Evolutionary conservation across 176 grass and related monocot genomes (phyloP), one percentile per base, ranked within the genome.

Genomic region (Oryza glumipatula): DNA sequence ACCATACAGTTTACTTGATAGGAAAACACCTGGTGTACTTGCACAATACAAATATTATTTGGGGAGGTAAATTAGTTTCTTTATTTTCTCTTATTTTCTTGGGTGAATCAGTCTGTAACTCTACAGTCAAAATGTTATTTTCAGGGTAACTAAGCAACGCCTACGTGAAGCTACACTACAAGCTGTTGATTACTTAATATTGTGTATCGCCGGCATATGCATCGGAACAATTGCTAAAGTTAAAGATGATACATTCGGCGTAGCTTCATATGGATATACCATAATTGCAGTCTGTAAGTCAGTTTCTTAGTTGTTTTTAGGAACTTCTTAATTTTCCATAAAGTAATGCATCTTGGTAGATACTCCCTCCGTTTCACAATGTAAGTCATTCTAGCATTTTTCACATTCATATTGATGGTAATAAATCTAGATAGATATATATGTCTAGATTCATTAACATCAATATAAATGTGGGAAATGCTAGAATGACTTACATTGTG

Each of bases 241-340:
- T 61, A 80, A 72, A 15, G 92, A 94, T 86, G 88, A 91, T 84
- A 82, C 83, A 78, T 83, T 94, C 21, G 89, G 92, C 68, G 76
- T 22, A 64, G 80, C 76, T 86, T 88, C 89, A 87, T 94, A 94
- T 82, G 89, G 74, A 28, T 94, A 94, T 79, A 86, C 92, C 43
- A 86, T 91, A 70, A 89, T 94, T 88, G 83, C 92, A 81, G 89
- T 94, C 70, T 94, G 92, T 94, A 91, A 94, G 92, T 94, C 56
- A 80, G 47, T 33, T 19, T 52, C 61, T 79, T n/a, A 70, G 3
- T n/a, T 24, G 21, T 79, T 74, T 90, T n/a, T 78, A 23, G 3
- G 67, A 67, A 67, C 41, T 6, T 72, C 68, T 33, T 75, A 86
- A 80, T 67, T 45, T 81, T 68, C 63, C 72, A 81, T 19, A 66